phyloP scores from a whole-genome alignment of 768 basidiomycete genomes.

The Hygrophoropsis aurantiaca region DNA sequence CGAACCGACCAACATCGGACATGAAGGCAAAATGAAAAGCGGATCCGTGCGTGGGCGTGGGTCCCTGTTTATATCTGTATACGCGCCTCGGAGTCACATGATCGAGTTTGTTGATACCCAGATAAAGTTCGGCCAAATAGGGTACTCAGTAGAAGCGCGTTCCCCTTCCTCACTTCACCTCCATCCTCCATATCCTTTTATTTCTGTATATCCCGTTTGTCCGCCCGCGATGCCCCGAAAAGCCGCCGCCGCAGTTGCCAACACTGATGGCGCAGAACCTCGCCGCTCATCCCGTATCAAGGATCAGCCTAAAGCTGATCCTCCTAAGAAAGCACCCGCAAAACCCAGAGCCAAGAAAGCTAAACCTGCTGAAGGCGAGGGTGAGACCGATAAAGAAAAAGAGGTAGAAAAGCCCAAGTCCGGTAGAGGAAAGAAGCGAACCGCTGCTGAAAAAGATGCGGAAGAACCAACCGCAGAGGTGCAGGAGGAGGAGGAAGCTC shows the following conservation, averaged over 20 bases:
- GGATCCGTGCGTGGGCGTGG: constrained; percentile 18
- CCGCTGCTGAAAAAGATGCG: constrained; percentile 39
- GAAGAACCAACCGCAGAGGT: constrained; percentile 34
- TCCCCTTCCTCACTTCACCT: constrained; percentile 15
- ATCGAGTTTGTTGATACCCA: constrained; percentile 33
- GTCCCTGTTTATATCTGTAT: constrained; percentile 26
- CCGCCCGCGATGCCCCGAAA: constrained; percentile 62
- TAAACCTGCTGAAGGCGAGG: constrained; percentile 41
- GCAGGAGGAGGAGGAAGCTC: constrained; percentile 40
- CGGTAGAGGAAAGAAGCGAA: constrained; percentile 57
- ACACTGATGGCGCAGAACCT: constrained; percentile 43
- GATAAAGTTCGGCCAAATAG: constrained; percentile 33
- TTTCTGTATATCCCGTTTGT: constrained; percentile 1
- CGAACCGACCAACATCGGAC: no score
- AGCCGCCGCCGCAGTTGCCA: constrained; percentile 48
- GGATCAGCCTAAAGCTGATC: constrained; percentile 58
- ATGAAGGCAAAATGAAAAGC: constrained; percentile 4
- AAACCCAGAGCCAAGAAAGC: constrained; percentile 58
- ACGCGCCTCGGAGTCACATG: constrained; percentile 32
- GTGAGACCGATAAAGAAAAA: constrained; percentile 38
- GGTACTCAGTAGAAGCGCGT: constrained; percentile 28
- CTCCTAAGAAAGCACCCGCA: constrained; percentile 57
- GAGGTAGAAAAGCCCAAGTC: constrained; percentile 43
- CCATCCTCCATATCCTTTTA: constrained; percentile 11
- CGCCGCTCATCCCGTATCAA: constrained; percentile 79